A percentile compares a stretch with the other conserved stretches of the same genome.
These are phyloP conservation scores for Arctium lappa DNA, from an alignment of 129 eudicot genomes.

Conservation along the genomic window DNA sequence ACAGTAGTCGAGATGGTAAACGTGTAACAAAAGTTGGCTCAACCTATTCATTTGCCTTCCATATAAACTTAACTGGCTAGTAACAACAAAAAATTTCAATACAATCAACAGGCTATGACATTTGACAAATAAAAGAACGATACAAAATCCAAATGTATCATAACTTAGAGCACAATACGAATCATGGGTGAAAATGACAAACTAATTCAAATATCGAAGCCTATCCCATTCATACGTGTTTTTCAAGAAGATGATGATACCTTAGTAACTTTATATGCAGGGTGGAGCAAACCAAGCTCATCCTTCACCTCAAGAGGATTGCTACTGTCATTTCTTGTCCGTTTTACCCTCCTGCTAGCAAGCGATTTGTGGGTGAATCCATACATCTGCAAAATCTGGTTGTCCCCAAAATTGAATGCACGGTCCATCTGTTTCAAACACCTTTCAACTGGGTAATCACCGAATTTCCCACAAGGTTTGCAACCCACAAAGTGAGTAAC, in stretches of 20 bases:
- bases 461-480: slow-evolving; percentile 87
- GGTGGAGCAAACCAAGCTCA: slow-evolving; percentile 77
- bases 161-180: slow-evolving; percentile 21
- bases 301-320: slow-evolving; percentile 76
- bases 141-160: slow-evolving; percentile 32
- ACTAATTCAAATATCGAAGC: slow-evolving; percentile 19
- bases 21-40: slow-evolving; percentile 24
- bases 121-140: slow-evolving; percentile 29
- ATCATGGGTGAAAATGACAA: slow-evolving; percentile 27
- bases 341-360: slow-evolving; percentile 66
- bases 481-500: slow-evolving; percentile 98
- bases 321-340: slow-evolving; percentile 58
- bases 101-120: slow-evolving; percentile 29
- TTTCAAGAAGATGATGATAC: slow-evolving; percentile 59
- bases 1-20: slow-evolving; percentile 13
- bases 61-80: slow-evolving; percentile 26
- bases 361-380: slow-evolving; percentile 80
- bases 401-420: slow-evolving; percentile 80
- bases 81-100: slow-evolving; percentile 19
- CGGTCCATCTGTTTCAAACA: slow-evolving; percentile 96
- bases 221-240: neutral
- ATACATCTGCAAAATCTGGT: slow-evolving; percentile 91
- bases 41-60: slow-evolving; percentile 26
- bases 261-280: slow-evolving; percentile 67
- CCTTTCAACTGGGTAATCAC: slow-evolving; percentile 90